Evolutionary conservation across 176 grass and related monocot genomes (phyloP), one percentile per base, ranked within the genome.

Genomic region (Avena atlantica): DNA sequence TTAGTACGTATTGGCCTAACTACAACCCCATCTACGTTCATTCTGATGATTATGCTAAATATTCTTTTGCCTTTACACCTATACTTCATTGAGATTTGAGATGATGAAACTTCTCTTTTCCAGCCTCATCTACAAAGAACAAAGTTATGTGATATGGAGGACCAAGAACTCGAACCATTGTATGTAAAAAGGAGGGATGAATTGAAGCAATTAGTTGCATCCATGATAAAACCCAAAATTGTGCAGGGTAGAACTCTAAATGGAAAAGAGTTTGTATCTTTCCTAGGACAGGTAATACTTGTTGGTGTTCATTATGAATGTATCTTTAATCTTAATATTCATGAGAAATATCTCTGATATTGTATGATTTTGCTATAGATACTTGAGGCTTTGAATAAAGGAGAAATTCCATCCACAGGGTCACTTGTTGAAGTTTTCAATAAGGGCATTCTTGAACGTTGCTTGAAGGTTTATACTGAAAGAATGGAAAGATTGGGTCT

Each of bases 121-220:
- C 92, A 98, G 96, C 96, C 96, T 90, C 96, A 98, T 94, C 88
- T 98, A 48, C 92, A 96, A 90, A 98, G 96, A 83, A 98, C 96
- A n/a, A 94, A 96, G 59, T 69, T 98, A 68, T 98, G 96, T 78
- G 96, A 96, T 50, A 78, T 98, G 92, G 80, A 94, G 60, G 96
- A 96, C 58, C 56, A 79, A 34, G 92, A 98, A 78, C 86, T 98
- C 13, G 92, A 94, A 44, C 90, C 84, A 19, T 82, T 84, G 19
- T 98, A 98, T 79, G 34, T 98, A 69, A 12, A 93, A 62, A 98
- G 88, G 83, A 96, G 93, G 81, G 92, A 96, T 34, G 76, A 96
- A 61, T 85, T 96, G 85, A 98, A 96, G 79, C 34, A 93, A 87
- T 52, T 96, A 24, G 96, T 98, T 82, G 57, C 89, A 19, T 94